Percentiles rank a stretch among this genome's conserved stretches.
These are phyloP conservation scores for Glycine tomentella DNA, from an alignment of 306 rosid genomes.

Conservation along the genomic window DNA sequence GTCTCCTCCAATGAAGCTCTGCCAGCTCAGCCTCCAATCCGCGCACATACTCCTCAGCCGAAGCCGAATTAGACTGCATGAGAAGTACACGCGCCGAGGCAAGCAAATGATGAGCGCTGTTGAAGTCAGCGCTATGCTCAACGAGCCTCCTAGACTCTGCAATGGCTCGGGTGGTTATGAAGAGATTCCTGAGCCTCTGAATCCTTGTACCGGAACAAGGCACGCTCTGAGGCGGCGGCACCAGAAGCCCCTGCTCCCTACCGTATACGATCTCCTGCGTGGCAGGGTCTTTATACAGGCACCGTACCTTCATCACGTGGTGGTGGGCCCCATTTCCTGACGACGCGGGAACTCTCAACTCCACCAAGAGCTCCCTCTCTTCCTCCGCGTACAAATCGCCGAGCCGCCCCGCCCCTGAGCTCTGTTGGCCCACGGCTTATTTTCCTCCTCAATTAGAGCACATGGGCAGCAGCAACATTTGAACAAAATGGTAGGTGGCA, in stretches of 20 bases:
- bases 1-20: constrained; percentile 72
- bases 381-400: constrained; percentile 88
- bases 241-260: constrained; percentile 62
- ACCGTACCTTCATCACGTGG: constrained; percentile 70
- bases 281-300: constrained; percentile 73
- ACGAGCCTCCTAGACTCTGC: constrained; percentile 73
- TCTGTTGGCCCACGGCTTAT: too few species aligned
- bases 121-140: constrained; percentile 57
- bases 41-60: constrained; percentile 56
- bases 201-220: constrained; percentile 48
- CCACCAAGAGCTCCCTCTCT: constrained; percentile 76
- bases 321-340: constrained; percentile 58
- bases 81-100: constrained; percentile 75
- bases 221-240: constrained; percentile 54
- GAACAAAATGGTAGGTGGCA: too few species aligned
- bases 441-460: too few species aligned
- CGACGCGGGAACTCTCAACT: constrained; percentile 60
- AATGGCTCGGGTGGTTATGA: constrained; percentile 73
- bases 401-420: constrained; percentile 68
- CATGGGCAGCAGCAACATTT: too few species aligned
- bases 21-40: constrained; percentile 76
- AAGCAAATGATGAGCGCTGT: constrained; percentile 71
- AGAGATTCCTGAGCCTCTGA: constrained; percentile 62
- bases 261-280: constrained; percentile 73
- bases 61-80: constrained; percentile 53